Percentiles rank a stretch among this genome's conserved stretches.
phyloP scores from a whole-genome alignment of 805 yeast species.

The Wickerhamomyces sydowiorum region DNA sequence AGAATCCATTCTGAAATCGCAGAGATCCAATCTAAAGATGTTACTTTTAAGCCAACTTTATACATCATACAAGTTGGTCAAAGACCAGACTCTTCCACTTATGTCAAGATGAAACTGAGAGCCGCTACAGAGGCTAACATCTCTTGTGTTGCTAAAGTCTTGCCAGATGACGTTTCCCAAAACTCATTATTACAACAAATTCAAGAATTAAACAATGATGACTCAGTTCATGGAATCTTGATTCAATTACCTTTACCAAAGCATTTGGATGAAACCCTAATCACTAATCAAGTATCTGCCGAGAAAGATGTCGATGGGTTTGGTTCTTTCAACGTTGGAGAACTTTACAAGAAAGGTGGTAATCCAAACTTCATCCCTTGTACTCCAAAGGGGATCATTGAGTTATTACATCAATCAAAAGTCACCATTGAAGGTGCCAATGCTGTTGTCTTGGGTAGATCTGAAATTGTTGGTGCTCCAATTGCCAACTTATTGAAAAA shows the following conservation, averaged over 20 bases:
- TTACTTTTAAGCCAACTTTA: slow-evolving; percentile 66
- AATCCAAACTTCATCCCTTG: slow-evolving; percentile 82
- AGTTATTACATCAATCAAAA: slow-evolving; percentile 64
- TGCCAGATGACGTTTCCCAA: slow-evolving; percentile 59
- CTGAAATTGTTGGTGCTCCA: slow-evolving; percentile 95
- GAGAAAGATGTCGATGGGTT: slow-evolving; percentile 96
- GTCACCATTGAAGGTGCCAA: slow-evolving; percentile 68
- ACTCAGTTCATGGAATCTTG: slow-evolving; percentile 75
- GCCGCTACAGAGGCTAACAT: slow-evolving; percentile 85
- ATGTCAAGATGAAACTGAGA: slow-evolving; percentile 86
- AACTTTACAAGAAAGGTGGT: slow-evolving; percentile 82
- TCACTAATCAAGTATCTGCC: slow-evolving; percentile 77
- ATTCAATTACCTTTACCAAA: slow-evolving; percentile 88
- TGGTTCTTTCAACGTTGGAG: slow-evolving; percentile 84
- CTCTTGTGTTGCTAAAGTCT: slow-evolving; percentile 55
- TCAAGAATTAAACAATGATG: slow-evolving; percentile 63
- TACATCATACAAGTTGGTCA: slow-evolving; percentile 87
- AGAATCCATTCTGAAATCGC: slow-evolving; percentile 46
- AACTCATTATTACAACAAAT: slow-evolving; percentile 54
- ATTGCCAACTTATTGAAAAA: slow-evolving; percentile 81
- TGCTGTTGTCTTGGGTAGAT: slow-evolving; percentile 91
- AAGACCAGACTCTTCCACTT: slow-evolving; percentile 86
- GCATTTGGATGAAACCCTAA: slow-evolving; percentile 67
- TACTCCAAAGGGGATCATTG: slow-evolving; percentile 92
- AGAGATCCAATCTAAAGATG: slow-evolving; percentile 32